A percentile compares a stretch with the other conserved stretches of the same genome.
Conservation (phyloP, 2,329 filamentous ascomycete genomes). For the Diaporthe sp. region DNA sequence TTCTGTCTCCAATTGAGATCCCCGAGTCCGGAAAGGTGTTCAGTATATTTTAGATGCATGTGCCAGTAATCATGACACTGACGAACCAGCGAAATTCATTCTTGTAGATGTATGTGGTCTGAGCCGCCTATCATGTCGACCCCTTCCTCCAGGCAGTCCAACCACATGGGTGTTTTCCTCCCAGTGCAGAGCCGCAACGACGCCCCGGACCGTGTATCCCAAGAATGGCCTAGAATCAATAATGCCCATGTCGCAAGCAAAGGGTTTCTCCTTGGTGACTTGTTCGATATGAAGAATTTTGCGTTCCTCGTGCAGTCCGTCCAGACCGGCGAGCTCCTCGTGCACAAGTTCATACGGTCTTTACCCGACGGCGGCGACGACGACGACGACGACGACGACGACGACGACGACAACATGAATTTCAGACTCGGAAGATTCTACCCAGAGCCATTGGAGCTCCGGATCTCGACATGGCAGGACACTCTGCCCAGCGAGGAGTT, state of each 20-base stretch:
- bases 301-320: background rate
- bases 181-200: background rate
- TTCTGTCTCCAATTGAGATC: background rate
- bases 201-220: background rate
- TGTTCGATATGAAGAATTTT: background rate
- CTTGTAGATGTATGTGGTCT: background rate
- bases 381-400: too few relatives aligned
- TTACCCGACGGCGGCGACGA: too few relatives aligned
- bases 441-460: background rate
- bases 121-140: background rate
- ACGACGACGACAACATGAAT: too few relatives aligned
- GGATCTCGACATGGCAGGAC: background rate
- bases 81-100: background rate
- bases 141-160: background rate
- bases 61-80: background rate
- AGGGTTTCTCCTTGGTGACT: background rate
- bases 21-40: background rate
- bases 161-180: background rate
- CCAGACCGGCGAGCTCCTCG: slow-evolving; percentile 2
- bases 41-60: background rate
- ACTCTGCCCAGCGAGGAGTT: background rate
- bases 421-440: too few relatives aligned
- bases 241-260: background rate
- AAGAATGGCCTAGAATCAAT: background rate
- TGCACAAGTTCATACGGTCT: background rate